phyloP scores from a whole-genome alignment of 1,139 yeast species.

The Debaryomycetaceae sp. region DNA sequence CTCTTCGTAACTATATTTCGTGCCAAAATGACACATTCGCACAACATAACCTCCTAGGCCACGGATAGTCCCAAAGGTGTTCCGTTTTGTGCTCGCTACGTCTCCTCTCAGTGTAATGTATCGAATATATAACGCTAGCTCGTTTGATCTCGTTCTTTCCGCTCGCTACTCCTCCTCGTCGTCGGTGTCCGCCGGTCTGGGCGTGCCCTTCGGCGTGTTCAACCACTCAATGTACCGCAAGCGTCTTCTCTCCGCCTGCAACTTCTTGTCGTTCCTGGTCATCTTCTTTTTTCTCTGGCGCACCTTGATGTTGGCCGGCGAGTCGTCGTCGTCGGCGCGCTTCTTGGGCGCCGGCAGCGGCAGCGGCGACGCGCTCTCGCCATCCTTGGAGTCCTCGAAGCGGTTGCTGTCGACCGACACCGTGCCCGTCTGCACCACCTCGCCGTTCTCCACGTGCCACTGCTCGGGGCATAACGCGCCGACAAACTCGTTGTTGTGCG shows the following conservation, averaged over 20 bases:
- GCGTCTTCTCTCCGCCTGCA: slow-evolving; percentile 90
- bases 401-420: slow-evolving; percentile 70
- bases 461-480: slow-evolving; percentile 98
- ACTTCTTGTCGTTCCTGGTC: slow-evolving; percentile 93
- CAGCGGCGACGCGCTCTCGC: slow-evolving; percentile 36
- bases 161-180: slow-evolving; percentile 65
- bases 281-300: slow-evolving; percentile 90
- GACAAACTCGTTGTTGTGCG: slow-evolving; percentile 94
- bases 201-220: slow-evolving; percentile 95
- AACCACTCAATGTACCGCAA: slow-evolving; percentile 93
- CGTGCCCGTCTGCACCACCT: slow-evolving; percentile 77
- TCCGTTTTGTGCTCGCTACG: no score
- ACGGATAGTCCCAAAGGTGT: no score
- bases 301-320: slow-evolving; percentile 94
- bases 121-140: no score
- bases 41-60: no score
- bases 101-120: no score
- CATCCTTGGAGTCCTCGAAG: slow-evolving; percentile 49
- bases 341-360: slow-evolving; percentile 38
- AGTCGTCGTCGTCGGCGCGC: slow-evolving; percentile 70
- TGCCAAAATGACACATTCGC: no score
- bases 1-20: no score
- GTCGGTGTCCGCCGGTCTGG: slow-evolving; percentile 88
- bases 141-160: no score
- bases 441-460: slow-evolving; percentile 95